Evolutionary conservation across 1,284 basidiomycete genomes (phyloP).

Genomic region (Agaricales sp.): DNA sequence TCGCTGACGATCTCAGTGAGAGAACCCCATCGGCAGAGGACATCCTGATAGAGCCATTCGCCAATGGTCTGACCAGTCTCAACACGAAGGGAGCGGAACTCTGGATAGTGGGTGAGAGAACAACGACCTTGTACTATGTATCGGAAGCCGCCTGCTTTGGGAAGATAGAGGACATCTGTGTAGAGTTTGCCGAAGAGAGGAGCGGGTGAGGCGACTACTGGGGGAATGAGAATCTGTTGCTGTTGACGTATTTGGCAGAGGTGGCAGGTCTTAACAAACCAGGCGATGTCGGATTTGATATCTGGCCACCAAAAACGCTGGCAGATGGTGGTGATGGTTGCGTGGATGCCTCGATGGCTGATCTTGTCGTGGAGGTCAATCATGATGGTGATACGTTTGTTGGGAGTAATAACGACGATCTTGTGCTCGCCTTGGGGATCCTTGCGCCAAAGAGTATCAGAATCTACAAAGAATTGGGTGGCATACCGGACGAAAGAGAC

Average conservation of each 20-base stretch:
- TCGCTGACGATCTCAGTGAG: conserved; percentile 13
- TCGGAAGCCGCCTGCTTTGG: conserved; percentile 7
- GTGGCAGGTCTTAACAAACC: conserved; percentile 20
- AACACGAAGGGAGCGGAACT: conserved; percentile 11
- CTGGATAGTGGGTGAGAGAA: conserved; percentile 13
- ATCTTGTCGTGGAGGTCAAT: conserved; percentile 16
- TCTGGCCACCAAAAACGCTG: conserved; percentile 23
- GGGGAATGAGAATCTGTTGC: conserved; percentile 11
- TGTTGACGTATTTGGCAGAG: conserved; percentile 17
- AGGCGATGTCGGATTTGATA: conserved; percentile 15
- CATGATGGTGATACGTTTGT: no score
- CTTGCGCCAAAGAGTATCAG: no score
- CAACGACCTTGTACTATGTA: conserved; percentile 14
- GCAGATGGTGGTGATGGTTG: conserved; percentile 9
- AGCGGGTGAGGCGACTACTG: conserved; percentile 9
- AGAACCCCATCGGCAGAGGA: conserved; percentile 18
- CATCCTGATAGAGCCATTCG: conserved; percentile 15
- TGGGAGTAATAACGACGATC: neutral
- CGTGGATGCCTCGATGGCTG: conserved; percentile 18
- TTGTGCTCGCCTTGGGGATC: no score
- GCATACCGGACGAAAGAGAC: no score
- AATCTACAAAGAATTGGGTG: no score
- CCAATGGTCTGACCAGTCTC: conserved; percentile 12
- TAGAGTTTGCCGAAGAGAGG: conserved; percentile 16
- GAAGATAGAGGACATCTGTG: conserved; percentile 15